These are phyloP conservation scores for Agaricus sinodeliciosus DNA, from an alignment of 768 basidiomycete genomes.

Conservation along the genomic window DNA sequence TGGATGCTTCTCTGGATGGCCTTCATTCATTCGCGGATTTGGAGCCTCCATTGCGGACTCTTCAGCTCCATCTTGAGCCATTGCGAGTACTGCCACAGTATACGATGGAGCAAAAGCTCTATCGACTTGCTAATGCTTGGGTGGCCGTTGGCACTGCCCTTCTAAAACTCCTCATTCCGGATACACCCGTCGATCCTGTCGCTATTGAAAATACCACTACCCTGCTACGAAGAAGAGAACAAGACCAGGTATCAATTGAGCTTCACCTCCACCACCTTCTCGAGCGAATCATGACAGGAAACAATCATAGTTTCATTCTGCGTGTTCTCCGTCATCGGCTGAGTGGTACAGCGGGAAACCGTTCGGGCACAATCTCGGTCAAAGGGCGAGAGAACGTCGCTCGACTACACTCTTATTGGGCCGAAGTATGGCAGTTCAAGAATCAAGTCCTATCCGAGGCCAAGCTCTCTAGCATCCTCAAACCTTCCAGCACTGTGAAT, in stretches of 20 bases:
- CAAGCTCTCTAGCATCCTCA: conserved; percentile 25
- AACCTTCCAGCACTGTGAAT: background rate
- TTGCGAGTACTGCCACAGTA: background rate
- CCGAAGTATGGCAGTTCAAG: conserved; percentile 72
- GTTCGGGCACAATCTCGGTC: conserved; percentile 20
- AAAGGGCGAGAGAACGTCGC: conserved; percentile 34
- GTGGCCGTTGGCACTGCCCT: conserved; percentile 53
- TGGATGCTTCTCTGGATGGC: background rate
- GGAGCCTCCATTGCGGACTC: background rate
- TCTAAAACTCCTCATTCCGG: conserved; percentile 71
- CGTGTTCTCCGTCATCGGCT: conserved; percentile 37
- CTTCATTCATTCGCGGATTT: background rate
- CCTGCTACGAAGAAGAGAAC: conserved; percentile 37
- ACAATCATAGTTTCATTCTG: conserved; percentile 38
- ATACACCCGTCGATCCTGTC: conserved; percentile 83
- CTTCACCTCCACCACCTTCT: conserved; percentile 45
- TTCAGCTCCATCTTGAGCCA: background rate
- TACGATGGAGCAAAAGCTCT: conserved; percentile 2
- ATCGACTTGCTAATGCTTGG: conserved; percentile 37
- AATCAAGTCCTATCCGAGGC: conserved; percentile 38
- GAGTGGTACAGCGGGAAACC: conserved; percentile 21
- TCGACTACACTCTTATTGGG: conserved; percentile 63
- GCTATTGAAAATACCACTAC: conserved; percentile 45
- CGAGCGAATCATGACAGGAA: conserved; percentile 53
- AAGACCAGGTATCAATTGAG: conserved; percentile 37